phyloP scores from a whole-genome alignment of 2,329 filamentous ascomycete species.

The Nannizziopsis arthrosporioides region DNA sequence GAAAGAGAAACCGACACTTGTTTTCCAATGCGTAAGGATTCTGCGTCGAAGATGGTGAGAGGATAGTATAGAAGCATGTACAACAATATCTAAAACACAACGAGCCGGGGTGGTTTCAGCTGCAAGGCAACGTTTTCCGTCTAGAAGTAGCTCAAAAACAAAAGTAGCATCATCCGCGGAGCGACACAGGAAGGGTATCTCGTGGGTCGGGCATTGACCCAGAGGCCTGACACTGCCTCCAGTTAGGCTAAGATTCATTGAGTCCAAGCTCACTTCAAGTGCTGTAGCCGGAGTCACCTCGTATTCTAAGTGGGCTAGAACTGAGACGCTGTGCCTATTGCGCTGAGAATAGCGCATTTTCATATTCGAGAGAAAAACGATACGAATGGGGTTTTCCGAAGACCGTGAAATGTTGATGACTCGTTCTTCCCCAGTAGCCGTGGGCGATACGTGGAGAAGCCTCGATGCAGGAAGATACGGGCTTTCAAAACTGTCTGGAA shows the following conservation, averaged over 20 bases:
- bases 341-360: conserved; percentile 44
- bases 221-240: conserved; percentile 39
- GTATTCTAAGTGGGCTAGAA: conserved; percentile 44
- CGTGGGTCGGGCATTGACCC: conserved; percentile 26
- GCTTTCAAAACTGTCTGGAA: conserved; percentile 32
- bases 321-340: conserved; percentile 34
- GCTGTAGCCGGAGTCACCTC: conserved; percentile 44
- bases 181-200: conserved; percentile 33
- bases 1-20: conserved; percentile 39
- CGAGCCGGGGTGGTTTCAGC: conserved; percentile 28
- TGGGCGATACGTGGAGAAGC: conserved; percentile 46
- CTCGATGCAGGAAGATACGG: conserved; percentile 48
- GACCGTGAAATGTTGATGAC: conserved; percentile 44
- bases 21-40: conserved; percentile 40
- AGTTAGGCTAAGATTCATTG: conserved; percentile 37
- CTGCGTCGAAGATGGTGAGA: conserved; percentile 33
- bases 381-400: conserved; percentile 42
- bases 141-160: conserved; percentile 42
- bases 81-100: conserved; percentile 37
- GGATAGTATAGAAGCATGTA: conserved; percentile 34
- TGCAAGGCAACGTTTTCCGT: conserved; percentile 27
- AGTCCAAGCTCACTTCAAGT: conserved; percentile 40
- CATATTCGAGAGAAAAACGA: conserved; percentile 45
- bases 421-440: conserved; percentile 38
- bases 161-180: conserved; percentile 48